Percentiles rank a stretch among this genome's conserved stretches.
phyloP scores from a whole-genome alignment of 192 early-diverging fungal genomes.

The Phlyctochytrium bullatum region DNA sequence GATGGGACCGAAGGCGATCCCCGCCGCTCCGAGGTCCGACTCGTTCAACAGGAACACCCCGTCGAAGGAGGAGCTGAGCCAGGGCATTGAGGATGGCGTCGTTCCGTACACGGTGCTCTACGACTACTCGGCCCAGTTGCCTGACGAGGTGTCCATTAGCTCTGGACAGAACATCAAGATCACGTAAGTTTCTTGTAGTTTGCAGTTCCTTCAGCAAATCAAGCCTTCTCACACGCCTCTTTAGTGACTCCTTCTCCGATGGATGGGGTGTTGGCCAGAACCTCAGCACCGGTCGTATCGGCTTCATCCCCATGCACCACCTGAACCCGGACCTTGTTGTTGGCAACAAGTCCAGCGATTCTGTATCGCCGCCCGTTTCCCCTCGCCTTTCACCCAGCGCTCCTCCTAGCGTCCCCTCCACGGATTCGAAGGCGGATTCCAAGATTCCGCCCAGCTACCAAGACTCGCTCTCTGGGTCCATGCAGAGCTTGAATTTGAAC shows the following conservation, averaged over 20 bases:
- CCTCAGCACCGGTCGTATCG: neutral
- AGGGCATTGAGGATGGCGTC: neutral
- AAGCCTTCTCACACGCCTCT: neutral
- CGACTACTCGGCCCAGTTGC: neutral
- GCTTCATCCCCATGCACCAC: constrained; percentile 1
- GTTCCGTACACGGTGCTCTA: neutral
- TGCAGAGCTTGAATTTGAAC: neutral
- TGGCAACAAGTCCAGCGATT: neutral
- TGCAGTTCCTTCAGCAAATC: neutral
- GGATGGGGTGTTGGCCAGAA: constrained; percentile 2
- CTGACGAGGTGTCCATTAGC: neutral
- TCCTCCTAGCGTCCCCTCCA: neutral
- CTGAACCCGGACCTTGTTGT: neutral
- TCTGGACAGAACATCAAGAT: neutral
- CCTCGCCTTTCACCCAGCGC: neutral
- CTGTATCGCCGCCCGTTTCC: neutral
- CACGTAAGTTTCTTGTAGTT: neutral
- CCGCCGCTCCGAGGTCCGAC: neutral
- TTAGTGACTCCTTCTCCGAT: constrained; percentile 1
- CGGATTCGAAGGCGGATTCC: neutral
- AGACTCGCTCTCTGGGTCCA: neutral
- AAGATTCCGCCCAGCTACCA: neutral
- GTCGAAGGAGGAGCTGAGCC: neutral
- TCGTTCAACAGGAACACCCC: neutral
- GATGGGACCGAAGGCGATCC: neutral